Conservation (phyloP, 495 filamentous ascomycete genomes). For the Tirmania nivea region DNA sequence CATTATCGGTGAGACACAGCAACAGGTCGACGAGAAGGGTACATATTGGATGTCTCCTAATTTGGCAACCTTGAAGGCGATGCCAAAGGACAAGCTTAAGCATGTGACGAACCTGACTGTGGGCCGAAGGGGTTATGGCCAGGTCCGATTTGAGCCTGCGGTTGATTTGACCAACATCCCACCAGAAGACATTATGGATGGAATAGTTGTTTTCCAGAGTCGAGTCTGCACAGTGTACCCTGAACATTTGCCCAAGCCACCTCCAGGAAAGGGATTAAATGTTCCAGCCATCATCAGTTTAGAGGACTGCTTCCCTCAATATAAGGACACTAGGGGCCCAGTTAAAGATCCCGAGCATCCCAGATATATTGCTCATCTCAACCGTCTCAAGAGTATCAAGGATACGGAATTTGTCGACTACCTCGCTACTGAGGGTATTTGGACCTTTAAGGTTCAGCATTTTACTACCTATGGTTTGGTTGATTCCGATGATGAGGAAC, state of each 20-base stretch:
- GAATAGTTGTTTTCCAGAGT: constrained; percentile 48
- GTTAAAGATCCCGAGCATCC: constrained; percentile 27
- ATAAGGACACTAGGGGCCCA: constrained; percentile 30
- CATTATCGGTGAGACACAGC: constrained; percentile 29
- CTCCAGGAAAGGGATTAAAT: constrained; percentile 68
- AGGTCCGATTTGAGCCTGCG: constrained; percentile 54
- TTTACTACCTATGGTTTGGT: constrained; percentile 91
- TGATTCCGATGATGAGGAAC: constrained; percentile 56
- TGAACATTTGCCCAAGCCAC: constrained; percentile 48
- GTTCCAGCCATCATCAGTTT: constrained; percentile 67
- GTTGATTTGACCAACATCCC: constrained; percentile 58
- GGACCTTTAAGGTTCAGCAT: constrained; percentile 80
- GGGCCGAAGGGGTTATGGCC: constrained; percentile 58
- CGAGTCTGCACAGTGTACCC: constrained; percentile 76
- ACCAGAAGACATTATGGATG: constrained; percentile 42
- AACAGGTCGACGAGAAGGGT: constrained; percentile 9
- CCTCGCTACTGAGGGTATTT: constrained; percentile 53
- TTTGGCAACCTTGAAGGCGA: constrained; percentile 43
- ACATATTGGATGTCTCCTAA: constrained; percentile 66
- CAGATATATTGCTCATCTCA: constrained; percentile 56
- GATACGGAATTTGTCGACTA: constrained; percentile 69
- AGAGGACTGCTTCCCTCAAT: constrained; percentile 76
- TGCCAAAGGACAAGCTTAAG: constrained; percentile 52
- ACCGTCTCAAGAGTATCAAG: constrained; percentile 49
- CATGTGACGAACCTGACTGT: constrained; percentile 51